Evolutionary conservation across 2,329 filamentous ascomycete genomes (phyloP).

Genomic region (Penicillium sp.): DNA sequence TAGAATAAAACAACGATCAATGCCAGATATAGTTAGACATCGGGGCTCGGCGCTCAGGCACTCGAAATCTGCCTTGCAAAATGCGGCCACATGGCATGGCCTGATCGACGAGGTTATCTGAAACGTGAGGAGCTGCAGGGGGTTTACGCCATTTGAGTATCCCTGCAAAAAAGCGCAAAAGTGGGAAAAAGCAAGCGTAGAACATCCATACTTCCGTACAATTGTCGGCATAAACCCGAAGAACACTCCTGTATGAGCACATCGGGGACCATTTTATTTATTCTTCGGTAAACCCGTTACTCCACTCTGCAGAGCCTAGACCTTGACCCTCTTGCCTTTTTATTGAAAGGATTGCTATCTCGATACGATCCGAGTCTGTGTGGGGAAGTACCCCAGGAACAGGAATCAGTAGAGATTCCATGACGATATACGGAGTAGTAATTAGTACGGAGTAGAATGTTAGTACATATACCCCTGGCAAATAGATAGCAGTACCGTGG

Average conservation of each 20-base stretch:
- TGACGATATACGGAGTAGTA: not conserved
- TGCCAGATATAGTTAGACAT: not conserved
- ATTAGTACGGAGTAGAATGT: too few species aligned
- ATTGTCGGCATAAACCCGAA: not conserved
- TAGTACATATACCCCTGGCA: not conserved
- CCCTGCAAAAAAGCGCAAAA: not conserved
- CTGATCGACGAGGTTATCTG: slow-evolving; percentile 8
- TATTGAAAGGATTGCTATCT: not conserved
- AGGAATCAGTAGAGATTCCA: not conserved
- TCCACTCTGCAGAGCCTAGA: not conserved
- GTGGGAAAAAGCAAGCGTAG: not conserved
- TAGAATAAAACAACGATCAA: not conserved
- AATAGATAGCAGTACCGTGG: not conserved
- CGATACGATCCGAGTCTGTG: not conserved
- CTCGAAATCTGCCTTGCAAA: slow-evolving; percentile 8
- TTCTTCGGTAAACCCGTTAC: not conserved
- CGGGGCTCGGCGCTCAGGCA: not conserved
- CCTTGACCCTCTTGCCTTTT: not conserved
- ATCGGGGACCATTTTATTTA: not conserved
- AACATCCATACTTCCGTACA: not conserved
- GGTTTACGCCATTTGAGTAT: not conserved
- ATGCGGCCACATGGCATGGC: slow-evolving; percentile 12
- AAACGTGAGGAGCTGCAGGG: slow-evolving; percentile 3
- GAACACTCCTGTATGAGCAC: not conserved
- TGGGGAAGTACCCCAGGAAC: not conserved